Percentiles rank a stretch among this genome's conserved stretches.
phyloP scores from a whole-genome alignment of 148 eudicot species.

The Cornus kousa region DNA sequence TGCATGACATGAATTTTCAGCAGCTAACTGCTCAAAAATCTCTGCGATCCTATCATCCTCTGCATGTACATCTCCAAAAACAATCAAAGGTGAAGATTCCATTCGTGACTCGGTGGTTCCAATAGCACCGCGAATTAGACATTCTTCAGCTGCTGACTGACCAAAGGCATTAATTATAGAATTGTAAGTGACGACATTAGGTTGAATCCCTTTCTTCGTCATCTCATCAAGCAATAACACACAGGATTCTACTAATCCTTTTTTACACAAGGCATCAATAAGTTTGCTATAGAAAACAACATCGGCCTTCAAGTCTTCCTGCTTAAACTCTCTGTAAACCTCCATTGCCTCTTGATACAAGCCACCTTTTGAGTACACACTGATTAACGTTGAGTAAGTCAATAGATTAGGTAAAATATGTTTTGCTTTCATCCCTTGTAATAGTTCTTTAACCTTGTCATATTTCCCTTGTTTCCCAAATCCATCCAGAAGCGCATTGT shows the following conservation, averaged over 20 bases:
- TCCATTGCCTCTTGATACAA: constrained; percentile 70
- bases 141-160: constrained; percentile 47
- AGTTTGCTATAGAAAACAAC: constrained; percentile 93
- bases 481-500: constrained; percentile 86
- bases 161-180: constrained; percentile 97
- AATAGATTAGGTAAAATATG: constrained; percentile 65
- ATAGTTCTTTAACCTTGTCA: constrained; percentile 64
- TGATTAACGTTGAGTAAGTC: constrained; percentile 85
- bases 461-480: constrained; percentile 95
- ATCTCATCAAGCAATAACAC: constrained; percentile 81
- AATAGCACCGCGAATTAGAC: constrained; percentile 17
- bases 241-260: constrained; percentile 79
- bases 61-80: constrained; percentile 22
- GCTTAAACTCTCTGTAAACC: constrained; percentile 70
- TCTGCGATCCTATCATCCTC: constrained; percentile 52
- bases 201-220: constrained; percentile 85
- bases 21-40: constrained; percentile 74
- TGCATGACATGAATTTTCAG: constrained; percentile 36
- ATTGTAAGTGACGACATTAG: constrained; percentile 94
- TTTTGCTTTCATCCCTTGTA: constrained; percentile 63
- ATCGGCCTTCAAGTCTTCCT: constrained; percentile 82
- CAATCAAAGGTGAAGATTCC: constrained; percentile 26
- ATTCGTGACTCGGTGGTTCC: constrained; percentile 25
- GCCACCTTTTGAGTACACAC: constrained; percentile 80
- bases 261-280: constrained; percentile 90